Evolutionary conservation across 208 protist genomes (phyloP).

Genomic region (Crithidia sp.): DNA sequence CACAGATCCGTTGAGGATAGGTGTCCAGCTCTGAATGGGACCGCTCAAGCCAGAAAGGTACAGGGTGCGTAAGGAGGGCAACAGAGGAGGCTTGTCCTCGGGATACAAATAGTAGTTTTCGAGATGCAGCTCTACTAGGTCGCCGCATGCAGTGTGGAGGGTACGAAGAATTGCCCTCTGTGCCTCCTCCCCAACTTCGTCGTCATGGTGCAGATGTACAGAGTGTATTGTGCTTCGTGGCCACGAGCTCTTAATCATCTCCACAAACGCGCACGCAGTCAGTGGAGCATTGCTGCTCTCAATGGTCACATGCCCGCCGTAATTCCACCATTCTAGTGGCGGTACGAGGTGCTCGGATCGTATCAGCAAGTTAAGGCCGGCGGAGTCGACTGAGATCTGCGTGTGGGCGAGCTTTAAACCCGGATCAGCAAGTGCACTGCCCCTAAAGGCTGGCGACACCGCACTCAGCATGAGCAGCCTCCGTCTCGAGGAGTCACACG

Average conservation of each 20-base stretch:
- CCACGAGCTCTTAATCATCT: background rate
- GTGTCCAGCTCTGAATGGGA: slow-evolving; percentile 4
- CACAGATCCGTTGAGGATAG: background rate
- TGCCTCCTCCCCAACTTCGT: slow-evolving; percentile 2
- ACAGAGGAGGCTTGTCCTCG: background rate
- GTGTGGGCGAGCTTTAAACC: background rate
- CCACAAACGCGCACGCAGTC: slow-evolving; percentile 9
- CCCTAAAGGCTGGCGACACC: background rate
- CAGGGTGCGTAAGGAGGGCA: background rate
- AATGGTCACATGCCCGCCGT: slow-evolving; percentile 1
- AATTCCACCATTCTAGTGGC: slow-evolving; percentile 25
- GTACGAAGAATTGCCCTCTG: background rate
- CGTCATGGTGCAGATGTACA: slow-evolving; percentile 14
- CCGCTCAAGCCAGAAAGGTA: slow-evolving; percentile 10
- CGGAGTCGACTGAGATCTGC: background rate
- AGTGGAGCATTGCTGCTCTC: background rate
- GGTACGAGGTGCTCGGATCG: background rate
- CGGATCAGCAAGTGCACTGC: background rate
- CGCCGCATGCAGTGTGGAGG: background rate
- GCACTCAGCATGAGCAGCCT: slow-evolving; percentile 3
- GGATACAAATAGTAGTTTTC: slow-evolving; percentile 8
- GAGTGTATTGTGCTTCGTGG: background rate
- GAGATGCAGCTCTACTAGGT: background rate
- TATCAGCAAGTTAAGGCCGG: background rate
- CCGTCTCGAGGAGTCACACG: background rate